Base-by-base conservation (phyloP, 345 rosid genomes). In the Capsella bursapastoris region DNA sequence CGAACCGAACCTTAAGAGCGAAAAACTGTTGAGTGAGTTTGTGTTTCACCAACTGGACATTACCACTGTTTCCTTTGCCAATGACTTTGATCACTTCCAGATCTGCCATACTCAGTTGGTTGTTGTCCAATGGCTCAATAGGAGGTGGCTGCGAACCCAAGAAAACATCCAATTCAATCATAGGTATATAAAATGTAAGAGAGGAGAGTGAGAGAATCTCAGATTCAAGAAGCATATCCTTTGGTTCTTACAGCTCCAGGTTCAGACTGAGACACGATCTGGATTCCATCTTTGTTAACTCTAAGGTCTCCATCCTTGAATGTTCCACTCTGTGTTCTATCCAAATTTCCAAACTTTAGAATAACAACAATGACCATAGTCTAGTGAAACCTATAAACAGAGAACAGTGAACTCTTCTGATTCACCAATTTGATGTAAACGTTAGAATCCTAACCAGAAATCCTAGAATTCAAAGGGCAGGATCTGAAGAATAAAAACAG, bases 61-160 rank as follows among this genome's bases (percentile, higher is more conserved):
- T 85, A 68, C 99, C 91, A 56, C 99, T 89, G 77, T 79, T 86
- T 62, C 99, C 99, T 83, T 95, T 95, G 7, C 99, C 99, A 49
- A 95, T 84, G 58, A 95, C 96, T 79, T 92, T 95, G 68, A 95
- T 81, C 12, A 86, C 72, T 74, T 95, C 99, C 0, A 92, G 48
- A 62, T 92, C 97, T 9, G 79, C 86, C 64, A 92, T 76, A 74
- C 76, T 92, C 82, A 92, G 64, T 78, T 89, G 96, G 59, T 90
- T 69, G 59, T 90, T 69, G 69, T 92, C 97, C 3, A 80, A 57
- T 61, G 97, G 85, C 72, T 70, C 76, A 64, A 91, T 88, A 16
- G 79, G 96, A 35, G 96, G 88, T 70, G 91, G 83, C 97, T 91
- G 85, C 77, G 76, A 51, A 75, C 40, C 50, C 18, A 25, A 43